These are phyloP conservation scores for Pichia sp. DNA, from an alignment of 1,139 yeast genomes.

Conservation along the genomic window DNA sequence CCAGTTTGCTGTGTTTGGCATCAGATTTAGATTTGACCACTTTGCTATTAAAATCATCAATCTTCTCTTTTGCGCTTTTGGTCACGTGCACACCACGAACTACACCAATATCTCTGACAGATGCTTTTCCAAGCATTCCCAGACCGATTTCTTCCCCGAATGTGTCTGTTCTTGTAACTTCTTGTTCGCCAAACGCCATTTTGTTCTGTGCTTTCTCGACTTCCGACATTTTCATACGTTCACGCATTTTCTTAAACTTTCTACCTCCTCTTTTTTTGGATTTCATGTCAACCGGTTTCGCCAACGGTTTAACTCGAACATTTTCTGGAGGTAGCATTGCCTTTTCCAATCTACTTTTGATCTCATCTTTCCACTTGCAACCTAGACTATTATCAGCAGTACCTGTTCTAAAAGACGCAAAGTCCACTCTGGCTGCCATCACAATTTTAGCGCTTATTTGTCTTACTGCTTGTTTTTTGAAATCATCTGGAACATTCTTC, in stretches of 20 bases:
- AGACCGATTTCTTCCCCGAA: conserved; percentile 80
- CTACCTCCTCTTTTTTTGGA: conserved; percentile 87
- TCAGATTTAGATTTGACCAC: no score
- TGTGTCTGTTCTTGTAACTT: conserved; percentile 54
- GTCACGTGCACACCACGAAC: conserved; percentile 43
- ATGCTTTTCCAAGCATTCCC: conserved; percentile 55
- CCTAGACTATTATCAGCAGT: conserved; percentile 45
- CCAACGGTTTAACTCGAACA: conserved; percentile 65
- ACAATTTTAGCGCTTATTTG: conserved; percentile 75
- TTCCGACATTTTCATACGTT: conserved; percentile 76
- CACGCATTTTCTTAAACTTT: conserved; percentile 70
- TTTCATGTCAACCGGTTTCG: conserved; percentile 71
- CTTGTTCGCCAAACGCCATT: conserved; percentile 74
- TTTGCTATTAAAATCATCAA: conserved; percentile 26
- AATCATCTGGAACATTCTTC: conserved; percentile 48
- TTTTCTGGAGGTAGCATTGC: conserved; percentile 73
- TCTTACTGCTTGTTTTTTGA: conserved; percentile 66
- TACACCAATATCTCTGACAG: conserved; percentile 32
- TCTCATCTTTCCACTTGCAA: conserved; percentile 49
- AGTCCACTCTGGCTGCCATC: conserved; percentile 79
- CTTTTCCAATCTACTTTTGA: conserved; percentile 60
- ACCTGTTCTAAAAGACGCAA: conserved; percentile 22
- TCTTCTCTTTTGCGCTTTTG: conserved; percentile 45
- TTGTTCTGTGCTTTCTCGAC: conserved; percentile 77
- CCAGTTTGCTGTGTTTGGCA: background rate